phyloP scores from a whole-genome alignment of 1,284 basidiomycete genomes.

The Prillingera fragicola region DNA sequence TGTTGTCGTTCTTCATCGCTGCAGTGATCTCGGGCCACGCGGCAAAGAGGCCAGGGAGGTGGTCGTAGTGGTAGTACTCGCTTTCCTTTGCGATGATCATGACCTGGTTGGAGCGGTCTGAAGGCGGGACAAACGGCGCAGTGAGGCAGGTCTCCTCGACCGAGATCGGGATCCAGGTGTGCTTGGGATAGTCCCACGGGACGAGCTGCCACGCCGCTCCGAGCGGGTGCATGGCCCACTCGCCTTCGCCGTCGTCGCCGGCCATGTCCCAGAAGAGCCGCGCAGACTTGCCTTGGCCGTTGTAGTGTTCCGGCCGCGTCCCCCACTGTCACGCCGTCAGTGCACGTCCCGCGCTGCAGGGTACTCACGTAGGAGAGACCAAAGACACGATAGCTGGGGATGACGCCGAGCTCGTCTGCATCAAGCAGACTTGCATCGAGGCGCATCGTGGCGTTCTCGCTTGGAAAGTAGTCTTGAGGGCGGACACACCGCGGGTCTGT shows the following conservation, averaged over 20 bases:
- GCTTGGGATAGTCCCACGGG: conserved; percentile 33
- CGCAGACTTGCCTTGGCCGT: conserved; percentile 14
- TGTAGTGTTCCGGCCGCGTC: conserved; percentile 7
- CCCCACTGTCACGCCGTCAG: conserved; percentile 6
- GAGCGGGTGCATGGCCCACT: conserved; percentile 40
- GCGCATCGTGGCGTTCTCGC: conserved; percentile 15
- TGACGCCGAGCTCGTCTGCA: conserved; percentile 30
- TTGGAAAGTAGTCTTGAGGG: conserved; percentile 32
- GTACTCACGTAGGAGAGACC: conserved; percentile 38
- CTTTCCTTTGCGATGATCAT: conserved; percentile 37
- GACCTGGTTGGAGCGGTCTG: conserved; percentile 27
- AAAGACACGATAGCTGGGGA: conserved; percentile 39
- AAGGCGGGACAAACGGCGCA: conserved; percentile 22
- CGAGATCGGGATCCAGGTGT: conserved; percentile 37
- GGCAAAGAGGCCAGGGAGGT: background rate
- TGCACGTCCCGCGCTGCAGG: too few relatives aligned
- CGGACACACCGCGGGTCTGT: conserved; percentile 42
- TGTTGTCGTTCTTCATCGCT: conserved; percentile 1
- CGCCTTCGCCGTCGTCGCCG: conserved; percentile 13
- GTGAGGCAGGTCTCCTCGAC: conserved; percentile 37
- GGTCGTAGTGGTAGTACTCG: background rate
- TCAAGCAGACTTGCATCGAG: conserved; percentile 25
- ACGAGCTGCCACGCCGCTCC: conserved; percentile 40
- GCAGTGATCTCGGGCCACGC: background rate
- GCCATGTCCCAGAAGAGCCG: conserved; percentile 25